phyloP scores from a whole-genome alignment of 345 rosid species.

The Aegle marmelos region DNA sequence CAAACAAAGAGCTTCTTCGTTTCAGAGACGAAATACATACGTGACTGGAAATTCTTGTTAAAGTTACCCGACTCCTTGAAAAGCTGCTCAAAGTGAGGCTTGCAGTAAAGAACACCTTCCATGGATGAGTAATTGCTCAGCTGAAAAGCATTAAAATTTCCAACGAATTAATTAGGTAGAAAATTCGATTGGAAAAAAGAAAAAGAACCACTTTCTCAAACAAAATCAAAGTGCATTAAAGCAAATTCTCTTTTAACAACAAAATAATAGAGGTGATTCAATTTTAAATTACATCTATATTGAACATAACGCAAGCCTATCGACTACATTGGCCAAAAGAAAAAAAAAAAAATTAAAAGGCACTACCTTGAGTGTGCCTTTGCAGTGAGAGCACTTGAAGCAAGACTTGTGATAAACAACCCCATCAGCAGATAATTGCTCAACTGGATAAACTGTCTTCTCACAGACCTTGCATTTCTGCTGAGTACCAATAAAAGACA shows the following conservation, averaged over 20 bases:
- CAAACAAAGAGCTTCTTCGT: conserved; percentile 4
- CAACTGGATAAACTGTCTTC: conserved; percentile 96
- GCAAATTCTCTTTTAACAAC: neutral
- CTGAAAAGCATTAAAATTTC: conserved; percentile 40
- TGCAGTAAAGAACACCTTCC: conserved; percentile 97
- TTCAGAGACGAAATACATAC: conserved; percentile 42
- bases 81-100: conserved; percentile 97
- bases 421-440: conserved; percentile 90
- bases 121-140: conserved; percentile 91
- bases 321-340: neutral
- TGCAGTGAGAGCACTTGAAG: conserved; percentile 96
- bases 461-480: conserved; percentile 95
- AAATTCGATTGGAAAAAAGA: neutral
- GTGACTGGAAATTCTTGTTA: conserved; percentile 91
- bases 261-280: neutral
- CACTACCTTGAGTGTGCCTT: conserved; percentile 76
- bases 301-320: neutral
- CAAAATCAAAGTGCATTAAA: neutral
- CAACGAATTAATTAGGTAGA: neutral
- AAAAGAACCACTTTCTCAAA: neutral
- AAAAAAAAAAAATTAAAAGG: neutral
- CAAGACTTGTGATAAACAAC: conserved; percentile 85
- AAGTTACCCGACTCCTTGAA: conserved; percentile 92
- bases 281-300: neutral
- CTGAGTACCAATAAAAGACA: conserved; percentile 95